Evolutionary conservation across 2,329 filamentous ascomycete species (phyloP).

Genomic region (Lachnum nothofagi): DNA sequence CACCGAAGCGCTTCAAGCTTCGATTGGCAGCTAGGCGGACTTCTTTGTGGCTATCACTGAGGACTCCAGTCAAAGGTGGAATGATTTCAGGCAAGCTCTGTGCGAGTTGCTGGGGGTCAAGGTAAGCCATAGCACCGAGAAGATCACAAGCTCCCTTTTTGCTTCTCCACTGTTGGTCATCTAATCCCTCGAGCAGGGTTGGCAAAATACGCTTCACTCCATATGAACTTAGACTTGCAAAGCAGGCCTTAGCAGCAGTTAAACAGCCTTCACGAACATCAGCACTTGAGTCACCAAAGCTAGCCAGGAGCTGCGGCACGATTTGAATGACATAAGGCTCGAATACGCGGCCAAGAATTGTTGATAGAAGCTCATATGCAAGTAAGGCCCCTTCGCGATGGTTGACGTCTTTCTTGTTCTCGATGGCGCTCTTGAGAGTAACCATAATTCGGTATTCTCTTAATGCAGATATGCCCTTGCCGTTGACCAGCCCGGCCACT

Average conservation of each 20-base stretch:
- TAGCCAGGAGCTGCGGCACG: constrained; percentile 80
- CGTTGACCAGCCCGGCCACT: constrained; percentile 80
- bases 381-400: constrained; percentile 84
- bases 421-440: constrained; percentile 72
- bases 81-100: constrained; percentile 93
- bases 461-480: constrained; percentile 76
- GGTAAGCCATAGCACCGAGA: constrained; percentile 95
- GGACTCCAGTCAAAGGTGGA: constrained; percentile 83
- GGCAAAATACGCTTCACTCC: constrained; percentile 94
- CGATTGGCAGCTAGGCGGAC: constrained; percentile 87
- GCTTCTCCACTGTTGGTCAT: constrained; percentile 95
- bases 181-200: constrained; percentile 82
- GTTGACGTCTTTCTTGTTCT: constrained; percentile 90
- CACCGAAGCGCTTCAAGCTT: constrained; percentile 94
- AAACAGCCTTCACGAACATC: constrained; percentile 92
- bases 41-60: constrained; percentile 98
- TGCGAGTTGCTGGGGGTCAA: constrained; percentile 91
- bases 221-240: constrained; percentile 86
- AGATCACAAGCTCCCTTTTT: constrained; percentile 98
- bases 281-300: constrained; percentile 81
- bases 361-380: constrained; percentile 84
- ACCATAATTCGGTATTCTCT: constrained; percentile 83
- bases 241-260: constrained; percentile 89
- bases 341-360: constrained; percentile 80
- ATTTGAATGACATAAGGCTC: constrained; percentile 97